Evolutionary conservation across 495 filamentous ascomycete genomes (phyloP), one percentile per base, ranked within the genome.

Genomic region (Daldinia decipiens): DNA sequence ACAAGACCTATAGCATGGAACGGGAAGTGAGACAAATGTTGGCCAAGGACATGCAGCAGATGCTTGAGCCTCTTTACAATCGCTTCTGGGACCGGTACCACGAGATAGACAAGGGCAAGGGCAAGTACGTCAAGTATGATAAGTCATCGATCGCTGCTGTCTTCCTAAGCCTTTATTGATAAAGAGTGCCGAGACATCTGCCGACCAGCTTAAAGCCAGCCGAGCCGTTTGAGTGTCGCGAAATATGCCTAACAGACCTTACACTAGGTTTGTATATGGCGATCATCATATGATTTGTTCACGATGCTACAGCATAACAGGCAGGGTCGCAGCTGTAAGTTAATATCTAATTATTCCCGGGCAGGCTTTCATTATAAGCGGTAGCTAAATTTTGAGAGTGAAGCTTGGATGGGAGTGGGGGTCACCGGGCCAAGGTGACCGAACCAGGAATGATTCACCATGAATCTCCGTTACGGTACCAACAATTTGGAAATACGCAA

Each of bases 71-170:
- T 51, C 85, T 99, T 17, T 99, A 99, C 83, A 88, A 88, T 56
- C 87, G 96, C 12, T 99, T 98, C 81, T 97, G 93, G 85, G 96
- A 98, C 81, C 89, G 94, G 19, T 99, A 99, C 80, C 95, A 98
- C 77, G 95, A 98, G 82, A 86, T 97, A 71, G 97, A 98, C 80
- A 97, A 95, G 80, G 94, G 95, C 34, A 92, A 92, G 77, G 93
- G 93, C 65, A 98, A 98, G 81, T 97, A 98, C 80, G 93, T 95
- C 80, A 97, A 95, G 83, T 98, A 95, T 77, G 94, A 98, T 81
- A 97, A 97, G 81, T 85, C 84, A 17, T 79, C 79, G 2, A 85
- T 90, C 55, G 82, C 86, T 17, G 82, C 81, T 32, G 81, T 89
- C 34, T 87, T 89, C 72, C 65, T 82, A 61, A 83, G 79, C 26